Conservation (phyloP, 331 rosid species). For the Erythrophleum ivorense region DNA sequence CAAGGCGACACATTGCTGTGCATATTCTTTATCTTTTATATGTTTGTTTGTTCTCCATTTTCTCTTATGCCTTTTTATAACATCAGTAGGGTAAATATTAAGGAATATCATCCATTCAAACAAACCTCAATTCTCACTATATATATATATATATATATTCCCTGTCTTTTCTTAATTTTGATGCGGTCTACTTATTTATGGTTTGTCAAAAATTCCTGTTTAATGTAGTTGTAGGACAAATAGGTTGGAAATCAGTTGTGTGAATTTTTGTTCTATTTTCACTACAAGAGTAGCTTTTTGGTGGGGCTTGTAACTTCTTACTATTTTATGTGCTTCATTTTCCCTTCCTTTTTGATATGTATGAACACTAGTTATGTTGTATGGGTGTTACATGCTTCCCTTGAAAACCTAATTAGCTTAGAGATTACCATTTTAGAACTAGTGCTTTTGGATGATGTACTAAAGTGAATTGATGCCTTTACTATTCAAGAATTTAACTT, state of each 20-base stretch:
- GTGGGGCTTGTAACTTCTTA: background rate
- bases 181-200: background rate
- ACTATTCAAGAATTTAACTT: conserved; percentile 13
- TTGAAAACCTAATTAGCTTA: background rate
- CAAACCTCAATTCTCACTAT: background rate
- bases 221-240: background rate
- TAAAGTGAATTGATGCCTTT: conserved; percentile 29
- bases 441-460: conserved; percentile 38
- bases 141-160: background rate
- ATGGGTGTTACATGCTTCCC: background rate
- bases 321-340: background rate
- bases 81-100: background rate
- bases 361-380: background rate
- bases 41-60: background rate
- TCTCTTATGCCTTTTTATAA: conserved; percentile 8
- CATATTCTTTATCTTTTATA: conserved; percentile 7
- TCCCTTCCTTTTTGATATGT: background rate
- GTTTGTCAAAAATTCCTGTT: background rate
- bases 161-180: conserved; percentile 1
- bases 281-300: background rate
- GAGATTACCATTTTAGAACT: background rate
- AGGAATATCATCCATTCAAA: background rate
- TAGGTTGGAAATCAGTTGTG: background rate
- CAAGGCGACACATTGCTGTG: background rate
- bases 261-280: background rate